phyloP scores from a whole-genome alignment of 257 asterid species.

The Ophiorrhiza pumila region DNA sequence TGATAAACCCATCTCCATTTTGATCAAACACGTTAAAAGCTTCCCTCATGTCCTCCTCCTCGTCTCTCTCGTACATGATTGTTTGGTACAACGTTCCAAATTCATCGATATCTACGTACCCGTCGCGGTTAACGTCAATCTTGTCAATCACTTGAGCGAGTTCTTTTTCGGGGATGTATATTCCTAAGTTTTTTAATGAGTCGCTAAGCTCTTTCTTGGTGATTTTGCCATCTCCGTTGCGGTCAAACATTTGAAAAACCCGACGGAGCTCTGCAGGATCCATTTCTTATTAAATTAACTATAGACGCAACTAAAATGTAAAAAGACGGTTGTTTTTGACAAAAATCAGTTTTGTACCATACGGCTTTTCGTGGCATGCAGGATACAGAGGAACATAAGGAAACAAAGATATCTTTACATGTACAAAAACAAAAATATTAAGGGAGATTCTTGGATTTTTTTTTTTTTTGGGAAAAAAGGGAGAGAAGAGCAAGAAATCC shows the following conservation, averaged over 20 bases:
- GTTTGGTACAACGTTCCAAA: conserved; percentile 36
- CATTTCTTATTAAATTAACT: conserved; percentile 18
- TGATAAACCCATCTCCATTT: conserved; percentile 38
- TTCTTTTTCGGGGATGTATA: conserved; percentile 40
- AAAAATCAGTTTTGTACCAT: background rate
- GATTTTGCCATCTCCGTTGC: conserved; percentile 39
- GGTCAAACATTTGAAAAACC: conserved; percentile 43
- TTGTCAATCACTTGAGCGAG: conserved; percentile 35
- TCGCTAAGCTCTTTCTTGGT: conserved; percentile 32
- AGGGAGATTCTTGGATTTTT: too few species aligned
- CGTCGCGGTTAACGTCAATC: conserved; percentile 38
- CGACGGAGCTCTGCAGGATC: conserved; percentile 36
- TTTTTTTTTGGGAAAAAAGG: too few species aligned
- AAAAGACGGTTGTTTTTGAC: background rate
- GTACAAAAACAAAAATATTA: too few species aligned
- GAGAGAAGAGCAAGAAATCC: background rate
- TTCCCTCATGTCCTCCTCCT: conserved; percentile 39
- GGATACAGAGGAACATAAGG: background rate
- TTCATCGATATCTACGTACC: conserved; percentile 38
- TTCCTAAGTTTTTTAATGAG: conserved; percentile 34
- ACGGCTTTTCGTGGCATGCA: background rate
- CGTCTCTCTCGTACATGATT: conserved; percentile 33
- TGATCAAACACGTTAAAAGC: conserved; percentile 45
- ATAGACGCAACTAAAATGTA: too few species aligned
- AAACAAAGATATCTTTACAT: background rate